phyloP scores from a whole-genome alignment of 495 filamentous ascomycete genomes.

The Penicillium tannophilum region DNA sequence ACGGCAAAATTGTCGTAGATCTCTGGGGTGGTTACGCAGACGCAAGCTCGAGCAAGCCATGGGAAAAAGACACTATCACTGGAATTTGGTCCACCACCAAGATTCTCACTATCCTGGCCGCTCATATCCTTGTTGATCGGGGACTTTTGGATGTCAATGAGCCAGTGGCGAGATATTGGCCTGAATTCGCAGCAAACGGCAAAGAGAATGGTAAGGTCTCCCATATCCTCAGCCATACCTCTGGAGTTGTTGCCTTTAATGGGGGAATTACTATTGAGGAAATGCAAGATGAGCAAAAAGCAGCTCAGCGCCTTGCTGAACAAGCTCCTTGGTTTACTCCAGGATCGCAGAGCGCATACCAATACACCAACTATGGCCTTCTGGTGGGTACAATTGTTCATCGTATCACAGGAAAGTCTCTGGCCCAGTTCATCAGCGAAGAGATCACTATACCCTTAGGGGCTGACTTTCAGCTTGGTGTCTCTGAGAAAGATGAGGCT shows the following conservation, averaged over 20 bases:
- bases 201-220: slow-evolving; percentile 41
- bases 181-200: slow-evolving; percentile 44
- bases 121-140: slow-evolving; percentile 40
- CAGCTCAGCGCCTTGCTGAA: slow-evolving; percentile 35
- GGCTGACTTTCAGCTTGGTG: slow-evolving; percentile 44
- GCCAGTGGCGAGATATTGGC: slow-evolving; percentile 46
- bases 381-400: slow-evolving; percentile 43
- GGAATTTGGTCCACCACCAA: slow-evolving; percentile 46
- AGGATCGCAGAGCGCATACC: slow-evolving; percentile 41
- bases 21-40: slow-evolving; percentile 49
- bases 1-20: slow-evolving; percentile 44
- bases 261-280: slow-evolving; percentile 27
- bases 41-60: slow-evolving; percentile 26
- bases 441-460: slow-evolving; percentile 38
- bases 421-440: slow-evolving; percentile 43
- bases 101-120: slow-evolving; percentile 37
- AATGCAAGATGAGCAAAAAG: slow-evolving; percentile 27
- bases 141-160: slow-evolving; percentile 39
- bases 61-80: slow-evolving; percentile 42
- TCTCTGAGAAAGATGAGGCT: slow-evolving; percentile 28
- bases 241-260: slow-evolving; percentile 40
- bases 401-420: slow-evolving; percentile 37
- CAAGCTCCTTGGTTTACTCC: slow-evolving; percentile 43
- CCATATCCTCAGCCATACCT: slow-evolving; percentile 45
- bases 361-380: slow-evolving; percentile 39